phyloP scores from a whole-genome alignment of 148 eudicot species.

The Rhododendron griersonianum region DNA sequence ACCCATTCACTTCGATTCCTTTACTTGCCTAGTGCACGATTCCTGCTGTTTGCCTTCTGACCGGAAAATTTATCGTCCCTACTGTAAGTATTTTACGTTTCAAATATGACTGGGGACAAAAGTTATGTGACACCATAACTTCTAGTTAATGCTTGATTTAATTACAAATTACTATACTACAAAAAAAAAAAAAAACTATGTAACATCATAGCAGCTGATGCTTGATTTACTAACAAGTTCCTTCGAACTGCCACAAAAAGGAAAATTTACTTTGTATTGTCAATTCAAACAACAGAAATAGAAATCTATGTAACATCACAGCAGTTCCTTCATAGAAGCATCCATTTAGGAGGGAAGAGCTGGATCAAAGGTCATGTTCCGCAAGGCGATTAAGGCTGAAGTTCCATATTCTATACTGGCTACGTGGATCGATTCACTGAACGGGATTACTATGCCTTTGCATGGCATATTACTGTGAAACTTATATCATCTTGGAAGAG shows the following conservation, averaged over 20 bases:
- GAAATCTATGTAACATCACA: too few relatives aligned
- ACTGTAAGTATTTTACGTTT: constrained; percentile 46
- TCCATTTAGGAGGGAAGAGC: not conserved
- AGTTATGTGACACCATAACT: not conserved
- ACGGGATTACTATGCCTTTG: not conserved
- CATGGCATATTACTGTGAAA: not conserved
- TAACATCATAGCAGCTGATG: not conserved
- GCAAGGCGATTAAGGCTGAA: not conserved
- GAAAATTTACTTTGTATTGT: not conserved
- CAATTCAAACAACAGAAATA: not conserved
- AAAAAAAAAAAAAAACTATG: not conserved
- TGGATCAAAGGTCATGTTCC: not conserved
- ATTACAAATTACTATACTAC: not conserved
- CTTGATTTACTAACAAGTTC: not conserved
- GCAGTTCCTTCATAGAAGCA: too few relatives aligned
- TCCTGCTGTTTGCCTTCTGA: constrained; percentile 94
- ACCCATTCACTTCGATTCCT: constrained; percentile 94
- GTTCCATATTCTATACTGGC: not conserved
- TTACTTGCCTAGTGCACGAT: constrained; percentile 86
- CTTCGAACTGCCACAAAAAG: not conserved
- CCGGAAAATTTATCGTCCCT: constrained; percentile 95
- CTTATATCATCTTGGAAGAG: not conserved
- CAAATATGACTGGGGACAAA: not conserved
- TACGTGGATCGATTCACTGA: not conserved
- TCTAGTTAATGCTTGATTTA: not conserved